Evolutionary conservation across 371 early-diverging fungal species (phyloP).

Genomic region (Sporodiniella umbellata): DNA sequence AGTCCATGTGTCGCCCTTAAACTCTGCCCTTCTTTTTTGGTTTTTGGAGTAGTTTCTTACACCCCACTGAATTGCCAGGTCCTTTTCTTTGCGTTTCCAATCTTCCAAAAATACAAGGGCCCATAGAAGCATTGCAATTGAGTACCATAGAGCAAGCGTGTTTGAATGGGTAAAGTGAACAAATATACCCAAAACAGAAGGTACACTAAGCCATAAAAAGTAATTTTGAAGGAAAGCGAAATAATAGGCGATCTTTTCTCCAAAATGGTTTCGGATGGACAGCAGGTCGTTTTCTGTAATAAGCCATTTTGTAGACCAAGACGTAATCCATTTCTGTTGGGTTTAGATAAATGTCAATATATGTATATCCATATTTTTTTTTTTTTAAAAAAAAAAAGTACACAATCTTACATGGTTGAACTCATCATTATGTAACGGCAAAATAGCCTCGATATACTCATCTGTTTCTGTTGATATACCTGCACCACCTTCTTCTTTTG

Average conservation of each 20-base stretch:
- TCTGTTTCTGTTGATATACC: conserved; percentile 56
- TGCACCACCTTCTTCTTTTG: conserved; percentile 69
- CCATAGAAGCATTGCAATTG: conserved; percentile 70
- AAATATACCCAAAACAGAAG: conserved; percentile 63
- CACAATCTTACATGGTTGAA: conserved; percentile 66
- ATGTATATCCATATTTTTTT: not conserved
- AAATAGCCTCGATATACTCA: conserved; percentile 65
- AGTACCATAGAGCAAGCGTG: conserved; percentile 62
- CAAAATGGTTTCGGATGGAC: conserved; percentile 75
- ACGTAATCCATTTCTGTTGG: conserved; percentile 67
- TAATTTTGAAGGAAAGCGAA: conserved; percentile 91
- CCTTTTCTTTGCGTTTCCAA: conserved; percentile 76
- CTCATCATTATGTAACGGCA: conserved; percentile 73
- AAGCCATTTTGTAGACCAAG: conserved; percentile 78
- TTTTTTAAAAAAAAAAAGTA: not conserved
- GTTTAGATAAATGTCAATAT: not conserved
- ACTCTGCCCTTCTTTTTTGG: conserved; percentile 64
- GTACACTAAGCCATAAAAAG: conserved; percentile 66
- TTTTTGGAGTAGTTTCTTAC: conserved; percentile 62
- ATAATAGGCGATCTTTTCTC: conserved; percentile 87
- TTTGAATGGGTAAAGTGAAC: conserved; percentile 51
- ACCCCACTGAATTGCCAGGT: conserved; percentile 76
- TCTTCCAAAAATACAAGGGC: conserved; percentile 68
- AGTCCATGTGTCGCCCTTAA: conserved; percentile 56
- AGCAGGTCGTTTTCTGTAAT: conserved; percentile 66